Evolutionary conservation across 129 eudicot species (phyloP), one percentile per base, ranked within the genome.

Genomic region (Silybum marianum): DNA sequence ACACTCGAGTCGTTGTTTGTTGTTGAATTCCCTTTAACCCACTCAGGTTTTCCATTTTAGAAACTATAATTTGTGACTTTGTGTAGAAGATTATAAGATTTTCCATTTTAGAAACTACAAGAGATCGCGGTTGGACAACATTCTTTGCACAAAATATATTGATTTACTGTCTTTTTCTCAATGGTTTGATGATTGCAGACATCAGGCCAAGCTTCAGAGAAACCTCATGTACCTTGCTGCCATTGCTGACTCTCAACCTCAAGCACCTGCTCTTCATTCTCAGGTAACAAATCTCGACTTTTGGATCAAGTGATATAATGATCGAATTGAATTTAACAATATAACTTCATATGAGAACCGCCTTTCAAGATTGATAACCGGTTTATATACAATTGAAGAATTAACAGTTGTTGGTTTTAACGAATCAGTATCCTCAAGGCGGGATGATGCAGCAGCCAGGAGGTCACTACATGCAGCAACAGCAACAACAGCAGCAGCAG

Each of bases 181-280:
- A 42, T 2, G 19, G 3, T 68, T 71, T 76, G 69, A 80, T 21
- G 5, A 76, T 71, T 23, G 80, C 85, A 95, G 98, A 81, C 91
- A 95, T 84, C 99, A 92, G 78, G 99, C 98, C 13, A 95, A 93
- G 87, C 94, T 95, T 38, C 99, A 95, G 84, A 75, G 97, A 22
- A 95, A 95, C 90, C 92, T 95, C 24, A 95, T 95, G 99, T 95
- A 95, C 91, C 99, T 95, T 76, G 99, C 99, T 82, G 97, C 99
- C 36, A 95, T 95, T 80, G 99, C 99, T 84, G 99, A 95, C 80
- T 88, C 97, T 74, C 99, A 95, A 77, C 99, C 99, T 69, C 97
- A 92, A 77, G 97, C 94, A 70, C 93, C 98, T 6, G 82, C 88
- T 76, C 91, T 95, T 93, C 97, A 92, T 88, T 92, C 98, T 73